Percentiles rank a stretch among this genome's conserved stretches.
Conservation (phyloP, 2,329 filamentous ascomycete species). For the Phoma herbarum region DNA sequence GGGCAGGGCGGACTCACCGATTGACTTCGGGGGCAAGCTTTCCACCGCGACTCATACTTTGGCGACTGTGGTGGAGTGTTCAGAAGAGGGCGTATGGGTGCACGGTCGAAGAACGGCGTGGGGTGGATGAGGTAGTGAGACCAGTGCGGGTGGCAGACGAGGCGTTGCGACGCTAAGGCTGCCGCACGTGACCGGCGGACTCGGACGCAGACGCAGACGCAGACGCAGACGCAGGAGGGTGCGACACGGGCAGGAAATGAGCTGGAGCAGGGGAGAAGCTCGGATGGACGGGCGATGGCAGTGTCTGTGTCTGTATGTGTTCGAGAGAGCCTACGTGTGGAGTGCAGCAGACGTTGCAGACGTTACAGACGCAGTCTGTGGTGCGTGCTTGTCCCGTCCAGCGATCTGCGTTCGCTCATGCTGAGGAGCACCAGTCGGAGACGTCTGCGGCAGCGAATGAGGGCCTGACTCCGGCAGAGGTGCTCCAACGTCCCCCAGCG, state of each 20-base stretch:
- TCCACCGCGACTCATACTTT: conserved; percentile 92
- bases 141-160: conserved; percentile 21
- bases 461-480: conserved; percentile 17
- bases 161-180: conserved; percentile 4
- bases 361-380: neutral
- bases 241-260: neutral
- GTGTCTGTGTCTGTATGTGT: neutral
- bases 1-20: conserved; percentile 69
- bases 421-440: conserved; percentile 30
- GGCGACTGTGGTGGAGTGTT: conserved; percentile 36
- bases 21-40: conserved; percentile 99
- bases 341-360: neutral
- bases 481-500: conserved; percentile 12
- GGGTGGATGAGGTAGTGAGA: conserved; percentile 19
- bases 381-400: neutral
- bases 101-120: conserved; percentile 22
- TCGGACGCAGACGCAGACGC: neutral
- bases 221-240: neutral
- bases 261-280: neutral
- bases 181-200: conserved; percentile 13
- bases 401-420: neutral
- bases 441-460: conserved; percentile 35
- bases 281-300: neutral
- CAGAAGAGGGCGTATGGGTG: conserved; percentile 35
- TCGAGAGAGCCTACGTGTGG: neutral